Evolutionary conservation across 371 early-diverging fungal species (phyloP).

Genomic region (Mucor racemosus): DNA sequence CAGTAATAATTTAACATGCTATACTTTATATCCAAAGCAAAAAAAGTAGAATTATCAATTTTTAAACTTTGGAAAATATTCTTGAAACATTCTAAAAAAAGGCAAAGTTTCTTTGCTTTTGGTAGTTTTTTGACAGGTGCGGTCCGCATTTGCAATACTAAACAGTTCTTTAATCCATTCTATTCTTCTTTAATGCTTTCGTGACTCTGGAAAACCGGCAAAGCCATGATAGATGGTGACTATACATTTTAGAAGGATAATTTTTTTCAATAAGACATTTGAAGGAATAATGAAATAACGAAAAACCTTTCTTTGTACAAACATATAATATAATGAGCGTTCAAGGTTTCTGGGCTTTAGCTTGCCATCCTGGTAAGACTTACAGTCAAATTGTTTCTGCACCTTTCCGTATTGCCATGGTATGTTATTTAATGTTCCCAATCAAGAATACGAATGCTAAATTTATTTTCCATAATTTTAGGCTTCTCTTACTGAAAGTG

Average conservation of each 20-base stretch:
- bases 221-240: constrained; percentile 3
- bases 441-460: constrained; percentile 1
- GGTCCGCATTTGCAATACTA: no score
- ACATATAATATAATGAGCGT: constrained; percentile 27
- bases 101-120: no score
- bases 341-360: constrained; percentile 63
- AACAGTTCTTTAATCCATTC: no score
- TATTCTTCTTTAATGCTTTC: no score
- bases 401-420: constrained; percentile 79
- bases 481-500: constrained; percentile 75
- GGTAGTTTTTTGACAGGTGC: no score
- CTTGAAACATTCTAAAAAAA: no score
- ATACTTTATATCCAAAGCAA: no score
- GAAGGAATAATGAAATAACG: neutral
- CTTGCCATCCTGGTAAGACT: constrained; percentile 69
- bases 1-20: no score
- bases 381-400: constrained; percentile 75
- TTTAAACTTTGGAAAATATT: no score
- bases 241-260: neutral
- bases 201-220: constrained; percentile 4
- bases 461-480: constrained; percentile 31
- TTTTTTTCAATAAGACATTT: constrained; percentile 1
- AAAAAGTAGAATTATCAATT: no score
- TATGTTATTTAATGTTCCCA: constrained; percentile 26
- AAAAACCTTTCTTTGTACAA: neutral